phyloP scores from a whole-genome alignment of 441 rosid genomes.

The Corymbia calophylla region DNA sequence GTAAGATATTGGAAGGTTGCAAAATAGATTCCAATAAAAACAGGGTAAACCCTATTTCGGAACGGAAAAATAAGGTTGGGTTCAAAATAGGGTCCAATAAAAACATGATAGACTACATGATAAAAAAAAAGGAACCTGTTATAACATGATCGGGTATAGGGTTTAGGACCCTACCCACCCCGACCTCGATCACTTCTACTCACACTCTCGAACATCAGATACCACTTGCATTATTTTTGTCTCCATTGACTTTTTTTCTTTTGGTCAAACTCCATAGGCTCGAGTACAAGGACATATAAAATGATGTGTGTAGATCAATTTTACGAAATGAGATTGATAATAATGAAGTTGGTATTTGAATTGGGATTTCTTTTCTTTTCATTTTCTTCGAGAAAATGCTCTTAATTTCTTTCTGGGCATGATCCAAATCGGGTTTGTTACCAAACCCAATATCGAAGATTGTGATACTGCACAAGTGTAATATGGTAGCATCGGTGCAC shows the following conservation, averaged over 20 bases:
- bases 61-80: too few species aligned
- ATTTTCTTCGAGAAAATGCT: not conserved
- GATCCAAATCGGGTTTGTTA: too few species aligned
- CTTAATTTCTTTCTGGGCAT: fast-evolving
- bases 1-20: too few species aligned
- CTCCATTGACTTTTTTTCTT: not conserved
- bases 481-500: not conserved
- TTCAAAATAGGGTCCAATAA: too few species aligned
- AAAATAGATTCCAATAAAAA: too few species aligned
- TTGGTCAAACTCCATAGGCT: not conserved
- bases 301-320: fast-evolving
- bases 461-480: not conserved
- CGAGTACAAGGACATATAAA: not conserved
- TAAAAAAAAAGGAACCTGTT: too few species aligned
- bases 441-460: not conserved
- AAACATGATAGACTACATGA: too few species aligned
- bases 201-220: not conserved
- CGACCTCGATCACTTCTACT: too few species aligned
- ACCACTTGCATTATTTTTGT: not conserved
- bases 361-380: not conserved
- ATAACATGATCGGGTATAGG: too few species aligned
- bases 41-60: too few species aligned
- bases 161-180: too few species aligned
- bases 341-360: not conserved
- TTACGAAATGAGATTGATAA: fast-evolving